Conservation (phyloP, 2,329 filamentous ascomycete genomes). For the Hortaea sp. region DNA sequence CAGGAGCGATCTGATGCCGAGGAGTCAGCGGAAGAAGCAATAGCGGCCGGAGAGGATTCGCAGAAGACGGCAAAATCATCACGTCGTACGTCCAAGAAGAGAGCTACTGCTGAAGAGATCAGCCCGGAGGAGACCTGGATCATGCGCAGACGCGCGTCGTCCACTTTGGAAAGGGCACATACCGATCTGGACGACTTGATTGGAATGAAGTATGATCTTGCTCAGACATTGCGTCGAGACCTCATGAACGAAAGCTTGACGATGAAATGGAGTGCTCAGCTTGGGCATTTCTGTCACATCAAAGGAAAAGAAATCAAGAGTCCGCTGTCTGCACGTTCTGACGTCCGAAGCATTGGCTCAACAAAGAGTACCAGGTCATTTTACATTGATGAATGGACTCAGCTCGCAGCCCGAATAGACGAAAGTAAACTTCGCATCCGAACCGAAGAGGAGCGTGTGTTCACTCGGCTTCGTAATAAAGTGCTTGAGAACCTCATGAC, state of each 20-base stretch:
- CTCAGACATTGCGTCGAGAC: conserved; percentile 49
- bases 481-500: conserved; percentile 77
- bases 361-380: conserved; percentile 80
- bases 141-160: conserved; percentile 57
- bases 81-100: conserved; percentile 12
- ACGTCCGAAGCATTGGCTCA: conserved; percentile 54
- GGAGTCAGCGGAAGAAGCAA: conserved; percentile 61
- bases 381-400: conserved; percentile 73
- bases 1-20: conserved; percentile 61
- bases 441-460: conserved; percentile 72
- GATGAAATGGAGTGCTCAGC: conserved; percentile 74
- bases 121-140: conserved; percentile 47
- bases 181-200: conserved; percentile 50
- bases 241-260: conserved; percentile 52
- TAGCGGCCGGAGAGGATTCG: conserved; percentile 53
- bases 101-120: conserved; percentile 7
- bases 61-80: conserved; percentile 33
- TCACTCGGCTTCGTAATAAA: conserved; percentile 59
- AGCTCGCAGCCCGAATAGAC: conserved; percentile 69
- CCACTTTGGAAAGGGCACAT: conserved; percentile 57
- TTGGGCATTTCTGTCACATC: conserved; percentile 86
- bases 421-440: conserved; percentile 68
- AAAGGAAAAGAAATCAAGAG: conserved; percentile 63
- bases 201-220: conserved; percentile 51
- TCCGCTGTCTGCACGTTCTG: conserved; percentile 31